Evolutionary conservation across 192 early-diverging fungal genomes (phyloP), one percentile per base, ranked within the genome.

Genomic region (Radiomyces spectabilis): DNA sequence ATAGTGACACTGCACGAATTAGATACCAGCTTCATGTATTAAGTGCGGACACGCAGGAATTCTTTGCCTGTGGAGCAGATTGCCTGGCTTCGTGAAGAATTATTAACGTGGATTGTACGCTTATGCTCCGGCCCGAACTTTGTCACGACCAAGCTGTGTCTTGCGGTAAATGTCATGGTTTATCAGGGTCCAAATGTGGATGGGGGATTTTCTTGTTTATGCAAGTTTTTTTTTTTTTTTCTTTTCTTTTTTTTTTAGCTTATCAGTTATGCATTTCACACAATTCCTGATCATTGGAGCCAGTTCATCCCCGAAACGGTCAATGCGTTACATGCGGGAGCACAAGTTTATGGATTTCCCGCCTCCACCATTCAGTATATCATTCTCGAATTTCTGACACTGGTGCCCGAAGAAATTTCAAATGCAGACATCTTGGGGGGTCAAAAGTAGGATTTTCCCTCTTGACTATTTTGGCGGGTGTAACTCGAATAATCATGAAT

Each of bases 341-440:
- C 42, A 19, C 32, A 48, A 10, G 41, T 38, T n/a, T 45, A 48
- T 21, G 25, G 52, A 31, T 27, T 63, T 38, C 51, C 52, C 41
- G 24, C 53, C 38, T 24, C 53, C 47, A 35, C 51, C 30, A 66
- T 69, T 44, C 53, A 81, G 18, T 15, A 60, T n/a, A 46, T 66
- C 2, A 29, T 78, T 13, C 51, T 81, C 2, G 79, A 81, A 33
- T 78, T 75, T 44, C 41, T 81, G 12, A 81, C 73, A 8, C 57
- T 81, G 27, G 45, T 81, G 3, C 76, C 79, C n/a, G 76, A 81
- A 52, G 79, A 81, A 32, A 53, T 78, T 32, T 48, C 65, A 8
- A 73, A 68, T 8, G 65, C 65, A 22, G 72, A 81, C 24, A 53
- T 81, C 15, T 61, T 71, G 34, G 71, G 69, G 1, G 51, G 50